Base-by-base conservation (phyloP, 331 rosid species). In the Cydonia oblonga region DNA sequence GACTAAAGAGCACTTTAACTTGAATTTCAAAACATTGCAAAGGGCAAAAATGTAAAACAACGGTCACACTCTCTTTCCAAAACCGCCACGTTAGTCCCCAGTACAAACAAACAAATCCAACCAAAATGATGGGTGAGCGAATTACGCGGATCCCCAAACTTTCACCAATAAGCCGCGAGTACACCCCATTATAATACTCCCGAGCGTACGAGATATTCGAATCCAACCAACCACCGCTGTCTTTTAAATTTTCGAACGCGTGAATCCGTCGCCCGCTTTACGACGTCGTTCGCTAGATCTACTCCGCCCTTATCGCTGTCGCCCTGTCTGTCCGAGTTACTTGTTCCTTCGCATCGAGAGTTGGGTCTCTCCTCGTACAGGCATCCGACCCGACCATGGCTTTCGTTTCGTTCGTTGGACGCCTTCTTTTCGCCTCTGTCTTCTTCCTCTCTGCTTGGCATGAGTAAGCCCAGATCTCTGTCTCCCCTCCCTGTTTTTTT, bases 361-460 rank as follows among this genome's bases (percentile, higher is more conserved):
- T 72, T 63, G 54, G 72, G 79, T 73, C 64, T 22, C 25, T 57
- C 35, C 35, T n/a, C 65, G 69, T 15, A 11, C 68, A 18, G 70
- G 72, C 66, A 88, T 32, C 46, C 12, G 46, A 63, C 46, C 46
- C 12, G 46, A 63, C 46, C 46, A 63, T 88, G 95, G 90, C 91
- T 23, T 86, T 88, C 79, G 61, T 78, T 82, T 82, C 89, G 42
- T 80, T 82, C 73, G 79, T 78, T 24, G 90, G 90, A 60, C 82
- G 93, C 68, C 81, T 88, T 56, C 86, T 88, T 35, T 88, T 86
- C 76, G 90, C 79, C 44, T 76, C 89, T 14, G 78, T 88, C 64
- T 88, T 88, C 85, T 74, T 84, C 59, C 82, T 82, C 68, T 82
- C 90, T 49, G 93, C 93, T 66, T 84, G 81, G 84, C 89, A 84